Conservation (phyloP, 805 yeast genomes). For the Huiozyma naganishii region DNA sequence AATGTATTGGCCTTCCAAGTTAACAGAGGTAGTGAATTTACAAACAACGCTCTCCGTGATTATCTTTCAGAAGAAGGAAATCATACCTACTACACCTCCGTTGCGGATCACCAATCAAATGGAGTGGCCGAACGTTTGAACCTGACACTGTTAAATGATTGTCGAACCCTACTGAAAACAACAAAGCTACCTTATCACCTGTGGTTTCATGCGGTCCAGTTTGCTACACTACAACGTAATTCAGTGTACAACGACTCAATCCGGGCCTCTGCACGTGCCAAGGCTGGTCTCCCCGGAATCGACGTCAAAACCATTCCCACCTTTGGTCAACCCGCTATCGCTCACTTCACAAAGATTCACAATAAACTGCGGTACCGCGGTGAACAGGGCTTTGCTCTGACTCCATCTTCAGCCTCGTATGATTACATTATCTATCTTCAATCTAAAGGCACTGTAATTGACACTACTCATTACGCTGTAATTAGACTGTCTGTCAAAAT, state of each 20-base stretch:
- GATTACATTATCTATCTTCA: conserved; percentile 3
- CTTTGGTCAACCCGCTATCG: conserved; percentile 7
- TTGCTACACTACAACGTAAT: conserved; percentile 5
- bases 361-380: conserved; percentile 1
- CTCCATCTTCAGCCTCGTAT: conserved; percentile 3
- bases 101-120: conserved; percentile 4
- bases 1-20: conserved; percentile 3
- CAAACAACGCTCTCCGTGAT: not conserved
- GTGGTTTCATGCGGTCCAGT: conserved; percentile 8
- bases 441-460: not conserved
- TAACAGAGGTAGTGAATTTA: conserved; percentile 8
- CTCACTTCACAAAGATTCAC: not conserved
- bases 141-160: conserved; percentile 7
- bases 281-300: conserved; percentile 4
- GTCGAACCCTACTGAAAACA: conserved; percentile 4
- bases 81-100: conserved; percentile 4
- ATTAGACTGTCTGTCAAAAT: not conserved
- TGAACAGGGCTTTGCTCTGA: conserved; percentile 1
- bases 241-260: not conserved
- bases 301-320: conserved; percentile 3
- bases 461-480: not conserved
- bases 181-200: conserved; percentile 4
- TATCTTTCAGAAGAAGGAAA: not conserved
- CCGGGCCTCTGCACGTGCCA: not conserved
- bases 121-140: conserved; percentile 9